Evolutionary conservation across 1,284 basidiomycete genomes (phyloP).

Genomic region (Laetiporus sulphureus): DNA sequence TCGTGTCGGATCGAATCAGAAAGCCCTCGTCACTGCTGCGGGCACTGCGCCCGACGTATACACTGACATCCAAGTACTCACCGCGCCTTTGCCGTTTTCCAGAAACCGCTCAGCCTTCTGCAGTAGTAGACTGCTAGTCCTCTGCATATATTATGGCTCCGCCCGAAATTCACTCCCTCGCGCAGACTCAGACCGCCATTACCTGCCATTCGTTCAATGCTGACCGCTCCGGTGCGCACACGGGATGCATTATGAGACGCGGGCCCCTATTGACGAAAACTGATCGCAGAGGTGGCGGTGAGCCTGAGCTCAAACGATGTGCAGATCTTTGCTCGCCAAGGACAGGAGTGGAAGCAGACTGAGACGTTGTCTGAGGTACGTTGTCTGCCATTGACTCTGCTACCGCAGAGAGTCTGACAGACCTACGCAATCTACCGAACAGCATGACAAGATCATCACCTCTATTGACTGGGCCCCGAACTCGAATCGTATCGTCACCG

Average conservation of each 20-base stretch:
- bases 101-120: no score
- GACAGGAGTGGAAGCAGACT: conserved; percentile 68
- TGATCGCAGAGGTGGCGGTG: conserved; percentile 76
- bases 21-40: no score
- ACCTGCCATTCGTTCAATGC: conserved; percentile 92
- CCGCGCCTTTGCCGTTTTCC: no score
- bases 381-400: conserved; percentile 17
- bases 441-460: conserved; percentile 99
- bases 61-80: no score
- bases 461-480: conserved; percentile 98
- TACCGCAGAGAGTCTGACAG: not conserved
- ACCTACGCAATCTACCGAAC: conserved; percentile 4
- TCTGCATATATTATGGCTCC: conserved; percentile 62
- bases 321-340: conserved; percentile 71
- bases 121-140: conserved; percentile 81
- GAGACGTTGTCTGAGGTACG: conserved; percentile 85
- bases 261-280: conserved; percentile 8
- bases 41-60: no score
- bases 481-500: conserved; percentile 96
- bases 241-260: conserved; percentile 1
- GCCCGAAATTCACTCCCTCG: conserved; percentile 75
- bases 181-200: conserved; percentile 63
- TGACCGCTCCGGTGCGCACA: conserved; percentile 73
- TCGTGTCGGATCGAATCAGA: no score
- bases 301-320: conserved; percentile 90